A percentile compares a stretch with the other conserved stretches of the same genome.
Conservation (phyloP, 2,329 filamentous ascomycete genomes). For the Xylariaceae sp. region DNA sequence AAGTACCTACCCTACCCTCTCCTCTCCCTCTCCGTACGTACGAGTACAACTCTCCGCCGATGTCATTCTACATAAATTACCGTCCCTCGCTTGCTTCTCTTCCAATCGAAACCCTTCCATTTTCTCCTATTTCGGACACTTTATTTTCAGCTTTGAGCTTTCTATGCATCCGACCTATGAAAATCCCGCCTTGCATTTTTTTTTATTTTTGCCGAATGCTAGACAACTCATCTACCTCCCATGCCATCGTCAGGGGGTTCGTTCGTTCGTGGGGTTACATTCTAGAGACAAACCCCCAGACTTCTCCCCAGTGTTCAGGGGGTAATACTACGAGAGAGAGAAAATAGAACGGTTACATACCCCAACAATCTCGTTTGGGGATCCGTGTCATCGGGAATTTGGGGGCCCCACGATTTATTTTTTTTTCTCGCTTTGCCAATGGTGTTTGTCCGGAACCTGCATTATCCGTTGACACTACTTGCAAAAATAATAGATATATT, state of each 20-base stretch:
- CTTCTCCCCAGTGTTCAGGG: background rate
- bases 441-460: constrained; percentile 7
- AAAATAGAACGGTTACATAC: background rate
- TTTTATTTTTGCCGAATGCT: background rate
- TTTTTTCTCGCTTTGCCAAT: background rate
- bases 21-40: too few relatives aligned
- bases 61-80: too few relatives aligned
- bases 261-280: constrained; percentile 10
- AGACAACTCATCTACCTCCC: constrained; percentile 15
- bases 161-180: too few relatives aligned
- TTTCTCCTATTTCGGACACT: too few relatives aligned
- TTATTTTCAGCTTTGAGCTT: constrained; percentile 6
- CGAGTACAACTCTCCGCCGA: too few relatives aligned
- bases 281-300: constrained; percentile 4
- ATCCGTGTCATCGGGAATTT: constrained; percentile 20
- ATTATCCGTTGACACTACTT: constrained; percentile 10
- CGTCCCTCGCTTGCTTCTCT: too few relatives aligned
- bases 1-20: background rate
- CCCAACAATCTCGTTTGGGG: constrained; percentile 12
- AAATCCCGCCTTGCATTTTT: too few relatives aligned
- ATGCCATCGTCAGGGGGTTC: constrained; percentile 11
- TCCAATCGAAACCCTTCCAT: too few relatives aligned
- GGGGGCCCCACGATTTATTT: constrained; percentile 10
- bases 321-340: background rate
- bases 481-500: background rate